Evolutionary conservation across 192 early-diverging fungal species (phyloP), one percentile per base, ranked within the genome.

Genomic region (Podila horticola): DNA sequence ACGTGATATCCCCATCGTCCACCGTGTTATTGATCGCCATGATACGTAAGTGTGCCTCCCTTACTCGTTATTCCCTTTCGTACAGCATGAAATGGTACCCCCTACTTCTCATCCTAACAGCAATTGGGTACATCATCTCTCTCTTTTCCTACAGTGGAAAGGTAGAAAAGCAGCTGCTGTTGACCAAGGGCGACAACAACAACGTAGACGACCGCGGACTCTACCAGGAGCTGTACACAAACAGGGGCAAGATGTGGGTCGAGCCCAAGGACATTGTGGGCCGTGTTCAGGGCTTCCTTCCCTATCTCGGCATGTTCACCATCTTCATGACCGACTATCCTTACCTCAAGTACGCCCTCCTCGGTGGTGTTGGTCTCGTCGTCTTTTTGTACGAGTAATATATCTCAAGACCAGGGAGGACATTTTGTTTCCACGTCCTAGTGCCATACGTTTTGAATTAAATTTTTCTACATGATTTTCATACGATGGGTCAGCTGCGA

Each of bases 151-250:
- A 20, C 68, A 90, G 89, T 15, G 60, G 62, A 22, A 75, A 88
- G 17, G 91, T 90, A n/a, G 93, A 91, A 0, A 92, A 92, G 66
- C 95, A 98, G 83, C 91, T 85, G 69, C 75, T 99, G 52, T 82
- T 98, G 75, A 99, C 98, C 31, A 99, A 99, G 88, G 98, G 98
- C 57, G 98, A 99, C 85, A 94, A 97, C 84, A 99, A 99, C 83
- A 81, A 74, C 34, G 87, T 85, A 0, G 95, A 99, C 82, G 98
- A 99, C 82, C 92, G 98, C 22, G 96, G 90, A 20, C 82, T 99
- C 29, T 98, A 98, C 72, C 77, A 81, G 71, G 77, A 81, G 33
- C 19, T 73, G 34, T 28, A 69, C 62, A 33, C n/a, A 0, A 92
- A 91, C 74, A 82, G 74, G 29, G 90, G 92, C 10, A 94, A 95